Percentiles rank a stretch among this genome's conserved stretches.
Conservation (phyloP, 2,329 filamentous ascomycete genomes). For the Albifimbria verrucaria region DNA sequence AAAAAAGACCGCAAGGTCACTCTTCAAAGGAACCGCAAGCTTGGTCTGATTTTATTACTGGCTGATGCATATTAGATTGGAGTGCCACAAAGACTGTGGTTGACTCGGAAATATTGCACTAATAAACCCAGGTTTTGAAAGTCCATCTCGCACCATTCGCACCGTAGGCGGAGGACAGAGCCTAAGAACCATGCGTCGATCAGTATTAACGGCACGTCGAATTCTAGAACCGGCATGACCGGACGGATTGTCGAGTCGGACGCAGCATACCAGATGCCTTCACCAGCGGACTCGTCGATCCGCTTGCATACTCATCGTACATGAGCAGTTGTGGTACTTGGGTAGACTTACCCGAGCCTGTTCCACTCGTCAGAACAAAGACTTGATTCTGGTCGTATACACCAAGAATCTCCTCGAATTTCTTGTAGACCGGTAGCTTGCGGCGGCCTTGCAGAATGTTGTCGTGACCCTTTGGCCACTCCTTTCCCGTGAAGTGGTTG, state of each 20-base stretch:
- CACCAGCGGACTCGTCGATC: not conserved
- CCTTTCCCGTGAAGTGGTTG: constrained; percentile 8
- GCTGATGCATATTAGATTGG: too few relatives aligned
- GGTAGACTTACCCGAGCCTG: constrained; percentile 15
- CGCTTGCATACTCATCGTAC: constrained; percentile 9
- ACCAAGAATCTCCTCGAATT: not conserved
- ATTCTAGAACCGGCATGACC: not conserved
- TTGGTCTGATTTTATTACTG: too few relatives aligned
- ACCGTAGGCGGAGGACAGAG: not conserved
- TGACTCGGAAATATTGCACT: not conserved
- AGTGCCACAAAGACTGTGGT: too few relatives aligned
- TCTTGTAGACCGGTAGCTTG: constrained; percentile 13
- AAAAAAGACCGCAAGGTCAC: too few relatives aligned
- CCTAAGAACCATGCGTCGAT: not conserved
- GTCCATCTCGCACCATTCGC: not conserved
- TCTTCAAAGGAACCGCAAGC: too few relatives aligned
- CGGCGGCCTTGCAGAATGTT: constrained; percentile 7
- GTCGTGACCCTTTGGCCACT: constrained; percentile 5
- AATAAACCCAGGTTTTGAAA: not conserved
- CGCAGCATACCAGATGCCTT: not conserved
- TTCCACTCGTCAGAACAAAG: constrained; percentile 12
- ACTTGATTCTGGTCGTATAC: constrained; percentile 5
- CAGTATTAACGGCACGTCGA: not conserved
- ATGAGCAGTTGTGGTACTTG: constrained; percentile 12
- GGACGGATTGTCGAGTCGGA: not conserved